phyloP scores from a whole-genome alignment of 768 basidiomycete species.

The Hypsizygus marmoreus region DNA sequence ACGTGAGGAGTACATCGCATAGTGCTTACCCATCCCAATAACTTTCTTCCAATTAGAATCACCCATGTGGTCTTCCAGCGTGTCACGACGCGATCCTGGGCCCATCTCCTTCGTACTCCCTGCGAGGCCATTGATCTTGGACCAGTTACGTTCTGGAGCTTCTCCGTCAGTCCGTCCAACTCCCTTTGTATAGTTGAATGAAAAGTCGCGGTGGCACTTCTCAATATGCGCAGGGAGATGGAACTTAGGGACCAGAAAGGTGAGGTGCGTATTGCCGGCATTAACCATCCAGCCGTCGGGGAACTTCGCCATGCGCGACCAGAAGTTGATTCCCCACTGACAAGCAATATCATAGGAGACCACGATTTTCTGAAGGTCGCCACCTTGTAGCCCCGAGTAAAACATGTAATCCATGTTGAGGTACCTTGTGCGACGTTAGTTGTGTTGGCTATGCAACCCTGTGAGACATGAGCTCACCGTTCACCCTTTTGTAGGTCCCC shows the following conservation, averaged over 20 bases:
- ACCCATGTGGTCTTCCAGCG: conserved; percentile 25
- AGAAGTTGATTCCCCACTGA: conserved; percentile 28
- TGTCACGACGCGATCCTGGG: conserved; percentile 26
- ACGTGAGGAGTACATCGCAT: background rate
- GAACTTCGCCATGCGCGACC: conserved; percentile 11
- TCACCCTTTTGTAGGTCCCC: conserved; percentile 8
- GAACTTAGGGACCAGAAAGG: conserved; percentile 25
- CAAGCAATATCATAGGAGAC: conserved; percentile 36
- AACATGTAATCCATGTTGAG: conserved; percentile 37
- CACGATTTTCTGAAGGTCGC: conserved; percentile 12
- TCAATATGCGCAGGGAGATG: conserved; percentile 27
- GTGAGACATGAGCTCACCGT: conserved; percentile 19
- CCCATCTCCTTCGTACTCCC: conserved; percentile 37
- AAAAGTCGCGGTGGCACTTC: conserved; percentile 21
- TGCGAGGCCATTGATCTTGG: conserved; percentile 26
- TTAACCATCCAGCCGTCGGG: conserved; percentile 8
- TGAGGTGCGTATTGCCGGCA: background rate
- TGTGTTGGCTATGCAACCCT: background rate
- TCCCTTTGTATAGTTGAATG: conserved; percentile 21
- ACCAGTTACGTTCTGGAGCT: conserved; percentile 31
- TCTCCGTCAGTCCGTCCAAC: conserved; percentile 36
- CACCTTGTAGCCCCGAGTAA: conserved; percentile 13
- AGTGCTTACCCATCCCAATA: conserved; percentile 19
- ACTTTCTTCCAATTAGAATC: conserved; percentile 30
- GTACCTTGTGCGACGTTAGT: conserved; percentile 29